Conservation (phyloP, 371 early-diverging fungal genomes). For the Entomophthora muscae region DNA sequence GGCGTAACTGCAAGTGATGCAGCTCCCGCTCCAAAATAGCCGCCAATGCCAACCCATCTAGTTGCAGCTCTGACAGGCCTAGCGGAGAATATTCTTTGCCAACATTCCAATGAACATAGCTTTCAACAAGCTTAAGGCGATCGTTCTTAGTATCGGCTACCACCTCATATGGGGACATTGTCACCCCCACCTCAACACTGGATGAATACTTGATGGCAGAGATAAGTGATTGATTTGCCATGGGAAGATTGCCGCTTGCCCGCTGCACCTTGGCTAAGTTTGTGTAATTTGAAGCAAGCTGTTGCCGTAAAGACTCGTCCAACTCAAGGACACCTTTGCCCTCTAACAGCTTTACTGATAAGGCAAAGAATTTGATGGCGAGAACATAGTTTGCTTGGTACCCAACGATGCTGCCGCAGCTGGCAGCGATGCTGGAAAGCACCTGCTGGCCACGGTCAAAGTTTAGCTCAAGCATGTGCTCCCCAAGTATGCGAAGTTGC, state of each 20-base stretch:
- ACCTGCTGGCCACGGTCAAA: not conserved
- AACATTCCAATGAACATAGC: not conserved
- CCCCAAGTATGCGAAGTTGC: not conserved
- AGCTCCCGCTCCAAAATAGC: not conserved
- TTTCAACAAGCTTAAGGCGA: not conserved
- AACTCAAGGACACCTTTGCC: not conserved
- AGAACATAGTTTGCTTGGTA: not conserved
- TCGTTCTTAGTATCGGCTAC: not conserved
- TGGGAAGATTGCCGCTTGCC: not conserved
- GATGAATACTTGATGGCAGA: not conserved
- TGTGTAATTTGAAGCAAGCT: not conserved
- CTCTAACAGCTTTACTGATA: not conserved
- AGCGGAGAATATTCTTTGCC: not conserved
- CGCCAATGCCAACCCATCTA: not conserved
- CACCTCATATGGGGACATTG: not conserved
- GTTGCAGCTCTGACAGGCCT: not conserved
- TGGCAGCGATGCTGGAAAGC: not conserved
- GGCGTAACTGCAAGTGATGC: not conserved
- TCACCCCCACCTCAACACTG: not conserved
- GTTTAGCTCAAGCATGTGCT: not conserved
- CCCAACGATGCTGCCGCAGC: not conserved
- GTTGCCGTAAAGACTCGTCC: not conserved
- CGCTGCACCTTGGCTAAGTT: not conserved
- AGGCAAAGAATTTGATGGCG: not conserved
- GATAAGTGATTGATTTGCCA: not conserved